Conservation (phyloP, 225 moss, liverwort and hornwort species). For the Lunularia cruciata region DNA sequence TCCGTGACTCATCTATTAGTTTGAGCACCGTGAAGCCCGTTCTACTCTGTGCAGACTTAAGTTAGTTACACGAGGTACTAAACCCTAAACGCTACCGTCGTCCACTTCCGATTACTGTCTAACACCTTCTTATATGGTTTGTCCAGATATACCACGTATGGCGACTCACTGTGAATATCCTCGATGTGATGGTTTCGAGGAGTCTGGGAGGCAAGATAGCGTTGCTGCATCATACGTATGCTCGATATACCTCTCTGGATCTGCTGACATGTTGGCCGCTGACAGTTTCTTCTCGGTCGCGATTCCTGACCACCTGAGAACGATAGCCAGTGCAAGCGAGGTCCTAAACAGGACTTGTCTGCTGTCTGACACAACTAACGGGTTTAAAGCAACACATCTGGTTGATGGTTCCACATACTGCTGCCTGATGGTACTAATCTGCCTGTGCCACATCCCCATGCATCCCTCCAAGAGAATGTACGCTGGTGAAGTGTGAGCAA, state of each 20-base stretch:
- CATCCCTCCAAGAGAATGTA: constrained; percentile 41
- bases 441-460: constrained; percentile 35
- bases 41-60: too few species aligned
- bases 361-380: constrained; percentile 34
- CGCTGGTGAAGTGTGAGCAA: constrained; percentile 35
- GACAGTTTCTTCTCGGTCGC: constrained; percentile 39
- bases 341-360: constrained; percentile 25
- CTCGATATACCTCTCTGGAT: constrained; percentile 29
- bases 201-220: constrained; percentile 3
- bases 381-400: constrained; percentile 38
- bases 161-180: constrained; percentile 13
- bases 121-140: too few species aligned
- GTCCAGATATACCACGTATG: not conserved
- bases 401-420: constrained; percentile 17
- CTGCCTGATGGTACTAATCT: constrained; percentile 45
- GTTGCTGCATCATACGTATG: not conserved
- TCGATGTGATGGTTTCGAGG: constrained; percentile 14
- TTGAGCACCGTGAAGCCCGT: too few species aligned
- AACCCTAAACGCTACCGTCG: too few species aligned
- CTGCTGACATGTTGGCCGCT: constrained; percentile 30
- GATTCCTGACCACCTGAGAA: constrained; percentile 20
- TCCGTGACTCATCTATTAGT: too few species aligned
- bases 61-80: too few species aligned
- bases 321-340: constrained; percentile 28
- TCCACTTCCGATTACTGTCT: too few species aligned